These are phyloP conservation scores for Populus simonii DNA, from an alignment of 345 rosid species.

Conservation along the genomic window DNA sequence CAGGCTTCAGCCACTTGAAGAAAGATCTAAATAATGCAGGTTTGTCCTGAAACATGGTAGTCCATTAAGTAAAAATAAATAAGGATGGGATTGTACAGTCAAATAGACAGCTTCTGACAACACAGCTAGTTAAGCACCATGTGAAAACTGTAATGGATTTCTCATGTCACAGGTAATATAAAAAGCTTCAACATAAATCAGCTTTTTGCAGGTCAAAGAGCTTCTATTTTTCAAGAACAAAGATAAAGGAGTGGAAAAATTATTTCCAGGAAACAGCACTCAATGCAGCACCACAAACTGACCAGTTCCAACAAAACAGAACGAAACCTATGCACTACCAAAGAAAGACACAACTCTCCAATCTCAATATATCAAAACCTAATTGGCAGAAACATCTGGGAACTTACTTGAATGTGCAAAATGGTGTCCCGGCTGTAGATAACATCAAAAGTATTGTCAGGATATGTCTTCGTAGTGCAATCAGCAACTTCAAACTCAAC, in stretches of 20 bases:
- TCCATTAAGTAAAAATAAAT: not conserved
- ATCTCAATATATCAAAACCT: not conserved
- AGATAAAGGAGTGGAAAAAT: not conserved
- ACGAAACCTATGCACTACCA: not conserved
- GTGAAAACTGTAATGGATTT: not conserved
- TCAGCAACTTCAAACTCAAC: slow-evolving; percentile 97
- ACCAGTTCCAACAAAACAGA: not conserved
- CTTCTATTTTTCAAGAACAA: not conserved
- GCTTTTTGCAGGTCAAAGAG: not conserved
- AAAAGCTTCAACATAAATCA: not conserved
- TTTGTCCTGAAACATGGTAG: slow-evolving; percentile 62
- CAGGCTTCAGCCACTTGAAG: slow-evolving; percentile 91
- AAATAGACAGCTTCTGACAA: not conserved
- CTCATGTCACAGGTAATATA: not conserved
- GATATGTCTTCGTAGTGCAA: slow-evolving; percentile 82
- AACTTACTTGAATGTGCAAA: slow-evolving; percentile 81
- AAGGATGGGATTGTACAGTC: not conserved
- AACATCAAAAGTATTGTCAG: slow-evolving; percentile 78
- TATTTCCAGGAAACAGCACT: not conserved
- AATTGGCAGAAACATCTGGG: not conserved
- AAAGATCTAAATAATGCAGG: slow-evolving; percentile 80
- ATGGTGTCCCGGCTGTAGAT: slow-evolving; percentile 98
- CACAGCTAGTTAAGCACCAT: not conserved
- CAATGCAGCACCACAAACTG: not conserved
- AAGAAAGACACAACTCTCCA: not conserved